Evolutionary conservation across 345 rosid genomes (phyloP), one percentile per base, ranked within the genome.

Genomic region (Combretum micranthum): DNA sequence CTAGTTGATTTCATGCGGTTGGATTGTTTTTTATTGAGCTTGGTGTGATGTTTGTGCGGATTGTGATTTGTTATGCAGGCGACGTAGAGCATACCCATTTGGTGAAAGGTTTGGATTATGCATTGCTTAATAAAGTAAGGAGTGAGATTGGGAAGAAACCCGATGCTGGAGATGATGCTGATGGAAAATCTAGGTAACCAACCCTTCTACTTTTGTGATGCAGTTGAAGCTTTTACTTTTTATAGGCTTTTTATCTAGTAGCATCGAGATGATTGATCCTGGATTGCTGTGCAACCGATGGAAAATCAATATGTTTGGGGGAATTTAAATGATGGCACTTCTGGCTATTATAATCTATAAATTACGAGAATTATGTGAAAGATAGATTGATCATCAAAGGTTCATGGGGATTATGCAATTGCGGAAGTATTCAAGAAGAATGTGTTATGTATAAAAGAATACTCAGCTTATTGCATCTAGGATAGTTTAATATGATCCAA

Each of bases 31-130:
- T 47, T n/a, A 18, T 20, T 15, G 20, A 2, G 46, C 50, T 62
- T 37, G 19, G 20, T 15, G 18, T 20, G 52, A 13, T 55, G n/a
- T 39, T 47, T 64, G 13, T 22, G 45, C 18, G 44, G 55, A 14
- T 46, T 57, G 49, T 12, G 43, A n/a, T 67, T 64, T 68, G 18
- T 42, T 57, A 50, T 49, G 42, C 59, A 90, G 97, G 97, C 65
- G 98, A 92, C 67, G 94, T 92, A 65, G 97, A 92, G 63, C 98
- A 92, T 51, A 92, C 97, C 1, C 98, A 92, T 82, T 82, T 92
- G 81, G 98, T 92, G 69, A 92, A 92, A 73, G 97, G 97, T 20
- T 75, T 92, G 76, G 98, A 92, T 79, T 88, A 81, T 77, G 98
- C 97, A 16, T 69, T 92, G 61, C 81, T 92, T 55, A 84, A 86